Evolutionary conservation across 148 eudicot species (phyloP), one percentile per base, ranked within the genome.

Genomic region (Fagopyrum homotropicum): DNA sequence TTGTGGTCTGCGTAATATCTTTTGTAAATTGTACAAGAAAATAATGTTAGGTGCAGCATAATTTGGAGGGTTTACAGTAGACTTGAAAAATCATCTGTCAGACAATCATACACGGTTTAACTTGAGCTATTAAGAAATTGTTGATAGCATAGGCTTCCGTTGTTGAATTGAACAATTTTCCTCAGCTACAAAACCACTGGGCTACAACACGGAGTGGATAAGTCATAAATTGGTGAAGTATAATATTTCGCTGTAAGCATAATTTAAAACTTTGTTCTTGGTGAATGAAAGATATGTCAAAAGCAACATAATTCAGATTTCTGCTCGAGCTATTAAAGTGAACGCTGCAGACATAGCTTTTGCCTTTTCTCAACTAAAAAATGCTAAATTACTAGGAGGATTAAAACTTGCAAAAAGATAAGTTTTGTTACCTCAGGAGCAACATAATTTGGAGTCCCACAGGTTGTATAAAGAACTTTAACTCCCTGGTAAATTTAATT

Each of bases 391-490:
- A 12, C 15, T 64, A 5, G 3, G 5, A 64, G 70, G 45, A 64
- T 26, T 35, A 64, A 61, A 64, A 4, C 17, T 35, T 30, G 19
- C 14, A 9, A 60, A 60, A 55, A 22, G 69, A 63, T 35, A 69
- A n/a, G 44, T 54, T 35, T 45, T 9, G 44, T 54, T 83, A 96
- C 98, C 98, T 96, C 99, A 1, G 99, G 99, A 50, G 99, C 94
- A 84, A 88, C 87, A 85, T 96, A 96, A 86, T 96, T 92, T 63
- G 98, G 99, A 63, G 99, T 96, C 43, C 99, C 99, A 60, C 99
- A 96, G 16, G 99, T 92, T 70, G 99, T 96, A 80, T 92, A 85
- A 72, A 96, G 99, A 80, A 96, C 89, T 49, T 92, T 91, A 80
- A 90, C 99, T 64, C 97, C 99, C 99, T 96, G 85, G 77, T 46